Evolutionary conservation across 75 land plant genomes (phyloP), one percentile per base, ranked within the genome.

Genomic region (Pseudotsuga menziesii): DNA sequence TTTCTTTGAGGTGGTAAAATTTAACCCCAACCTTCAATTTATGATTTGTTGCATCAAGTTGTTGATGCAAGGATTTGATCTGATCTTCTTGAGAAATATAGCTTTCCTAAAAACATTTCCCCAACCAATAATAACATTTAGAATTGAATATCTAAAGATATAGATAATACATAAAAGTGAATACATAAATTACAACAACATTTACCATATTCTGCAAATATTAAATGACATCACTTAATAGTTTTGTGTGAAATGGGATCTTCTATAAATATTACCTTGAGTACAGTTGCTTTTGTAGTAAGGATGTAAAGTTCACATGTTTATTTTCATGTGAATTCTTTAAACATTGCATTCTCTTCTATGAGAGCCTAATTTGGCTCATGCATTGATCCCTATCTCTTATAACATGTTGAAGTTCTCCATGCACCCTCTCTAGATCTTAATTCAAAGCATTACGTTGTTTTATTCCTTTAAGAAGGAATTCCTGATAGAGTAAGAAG

Each of bases 261-360:
- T n/a, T n/a, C n/a, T 41, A 41, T 5, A 41, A 41, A 3, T 4
- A 41, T 41, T 73, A 82, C 83, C 83, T 82, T 81, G 7, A 82
- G 72, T n/a, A 81, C 83, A 56, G 59, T 54, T 14, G 83, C 83
- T 58, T 82, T 82, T 69, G 61, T 78, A 58, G 83, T 78, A 44
- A 82, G 73, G 36, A n/a, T 17, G 29, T 73, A 36, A 26, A 82
- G 56, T 56, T 82, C 83, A 73, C 75, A 56, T n/a, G 66, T 82
- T 27, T 76, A 82, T 63, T 71, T 82, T 55, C 63, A 54, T 16
- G 83, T 61, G 22, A 73, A 78, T 16, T 82, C 81, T 54, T 76
- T 82, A 23, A 79, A 74, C 62, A 66, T 79, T 16, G 44, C 75
- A 73, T 82, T 82, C 35, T 82, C 83, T 27, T 79, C 76, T 32